Evolutionary conservation across 2,329 filamentous ascomycete species (phyloP).

Genomic region (Gremmenia infestans): DNA sequence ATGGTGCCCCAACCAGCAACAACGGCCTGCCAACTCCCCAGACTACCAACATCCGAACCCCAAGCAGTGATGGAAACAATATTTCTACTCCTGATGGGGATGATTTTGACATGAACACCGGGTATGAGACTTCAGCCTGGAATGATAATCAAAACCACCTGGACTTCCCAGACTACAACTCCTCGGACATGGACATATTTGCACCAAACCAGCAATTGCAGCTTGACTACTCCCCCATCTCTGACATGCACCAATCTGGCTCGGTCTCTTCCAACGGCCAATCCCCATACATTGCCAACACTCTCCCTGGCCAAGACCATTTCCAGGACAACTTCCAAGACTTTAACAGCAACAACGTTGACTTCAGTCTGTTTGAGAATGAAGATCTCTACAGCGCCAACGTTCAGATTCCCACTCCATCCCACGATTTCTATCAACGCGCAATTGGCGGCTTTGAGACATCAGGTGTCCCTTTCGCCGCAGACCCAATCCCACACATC

Average conservation of each 20-base stretch:
- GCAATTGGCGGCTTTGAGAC: constrained; percentile 22
- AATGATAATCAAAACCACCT: constrained; percentile 16
- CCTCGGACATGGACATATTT: constrained; percentile 24
- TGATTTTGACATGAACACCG: constrained; percentile 17
- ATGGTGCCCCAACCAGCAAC: constrained; percentile 38
- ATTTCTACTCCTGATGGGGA: constrained; percentile 26
- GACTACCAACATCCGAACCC: constrained; percentile 52
- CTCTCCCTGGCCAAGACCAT: constrained; percentile 42
- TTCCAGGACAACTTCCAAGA: constrained; percentile 56
- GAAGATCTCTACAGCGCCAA: constrained; percentile 59
- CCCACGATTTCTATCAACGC: constrained; percentile 37
- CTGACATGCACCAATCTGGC: constrained; percentile 21
- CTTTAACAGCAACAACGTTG: constrained; percentile 33
- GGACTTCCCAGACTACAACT: constrained; percentile 24
- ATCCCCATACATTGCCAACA: constrained; percentile 37
- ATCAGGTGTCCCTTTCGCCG: constrained; percentile 26
- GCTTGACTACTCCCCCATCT: constrained; percentile 28
- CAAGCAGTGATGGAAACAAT: constrained; percentile 43
- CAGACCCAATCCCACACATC: constrained; percentile 47
- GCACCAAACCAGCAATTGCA: constrained; percentile 17
- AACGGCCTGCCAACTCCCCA: constrained; percentile 52
- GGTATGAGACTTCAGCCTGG: constrained; percentile 12
- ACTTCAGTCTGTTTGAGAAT: constrained; percentile 52
- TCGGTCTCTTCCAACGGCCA: constrained; percentile 23
- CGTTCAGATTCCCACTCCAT: constrained; percentile 51